phyloP scores from a whole-genome alignment of 352 stramenopile species.

The Pythium monospermum region DNA sequence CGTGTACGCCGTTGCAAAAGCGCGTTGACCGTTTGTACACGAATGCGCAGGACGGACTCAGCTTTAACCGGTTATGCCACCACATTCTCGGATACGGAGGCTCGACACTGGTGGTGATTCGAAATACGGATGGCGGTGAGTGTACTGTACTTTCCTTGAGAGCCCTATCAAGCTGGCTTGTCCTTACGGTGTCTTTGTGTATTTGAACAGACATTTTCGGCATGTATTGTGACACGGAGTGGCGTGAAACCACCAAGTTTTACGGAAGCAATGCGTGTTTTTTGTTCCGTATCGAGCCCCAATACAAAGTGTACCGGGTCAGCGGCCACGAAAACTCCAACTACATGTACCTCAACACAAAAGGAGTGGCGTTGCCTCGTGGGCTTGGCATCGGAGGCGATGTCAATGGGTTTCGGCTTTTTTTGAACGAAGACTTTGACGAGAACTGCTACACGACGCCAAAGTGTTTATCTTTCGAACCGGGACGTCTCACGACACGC shows the following conservation, averaged over 20 bases:
- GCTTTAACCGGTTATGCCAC: conserved; percentile 79
- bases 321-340: conserved; percentile 45
- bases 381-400: conserved; percentile 78
- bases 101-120: conserved; percentile 64
- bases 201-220: conserved; percentile 87
- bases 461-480: conserved; percentile 72
- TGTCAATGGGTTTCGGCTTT: conserved; percentile 67
- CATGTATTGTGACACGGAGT: conserved; percentile 83
- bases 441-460: conserved; percentile 74
- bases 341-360: conserved; percentile 88
- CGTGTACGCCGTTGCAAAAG: conserved; percentile 54
- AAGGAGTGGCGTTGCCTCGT: conserved; percentile 64
- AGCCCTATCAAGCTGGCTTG: neutral
- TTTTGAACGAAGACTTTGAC: conserved; percentile 82
- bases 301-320: conserved; percentile 59
- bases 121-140: conserved; percentile 44
- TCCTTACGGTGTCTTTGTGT: neutral
- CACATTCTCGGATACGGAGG: conserved; percentile 79
- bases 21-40: conserved; percentile 69
- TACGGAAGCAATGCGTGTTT: conserved; percentile 83
- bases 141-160: neutral
- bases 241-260: conserved; percentile 75
- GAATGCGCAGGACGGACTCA: conserved; percentile 71
- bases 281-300: conserved; percentile 61
- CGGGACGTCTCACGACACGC: conserved; percentile 45